phyloP scores from a whole-genome alignment of 2,329 filamentous ascomycete genomes.

The Exophiala calicioides region DNA sequence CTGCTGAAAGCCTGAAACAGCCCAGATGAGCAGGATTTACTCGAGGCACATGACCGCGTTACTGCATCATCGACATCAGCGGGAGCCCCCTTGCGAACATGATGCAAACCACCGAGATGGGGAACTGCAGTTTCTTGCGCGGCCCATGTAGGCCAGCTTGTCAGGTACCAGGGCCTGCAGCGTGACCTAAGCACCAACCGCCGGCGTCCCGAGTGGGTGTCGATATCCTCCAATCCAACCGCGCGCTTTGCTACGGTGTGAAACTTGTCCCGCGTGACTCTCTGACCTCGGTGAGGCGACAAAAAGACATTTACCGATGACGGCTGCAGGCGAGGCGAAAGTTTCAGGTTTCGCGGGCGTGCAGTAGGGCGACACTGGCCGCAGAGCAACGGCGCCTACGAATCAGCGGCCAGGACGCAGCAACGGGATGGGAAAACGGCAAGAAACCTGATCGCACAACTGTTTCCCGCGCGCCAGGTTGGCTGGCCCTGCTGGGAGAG shows the following conservation, averaged over 20 bases:
- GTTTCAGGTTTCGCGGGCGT: not conserved
- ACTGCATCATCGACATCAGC: slow-evolving; percentile 10
- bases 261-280: slow-evolving; percentile 25
- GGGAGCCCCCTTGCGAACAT: not conserved
- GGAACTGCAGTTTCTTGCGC: no score
- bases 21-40: no score
- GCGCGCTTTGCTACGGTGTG: slow-evolving; percentile 19
- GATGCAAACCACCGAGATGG: no score
- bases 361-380: slow-evolving; percentile 1
- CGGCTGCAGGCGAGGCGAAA: slow-evolving; percentile 1
- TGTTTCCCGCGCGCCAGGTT: not conserved
- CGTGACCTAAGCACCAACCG: slow-evolving; percentile 6
- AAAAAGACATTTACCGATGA: slow-evolving; percentile 18
- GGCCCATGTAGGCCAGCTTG: no score
- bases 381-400: slow-evolving; percentile 1
- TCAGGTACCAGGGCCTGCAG: no score
- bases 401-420: slow-evolving; percentile 2
- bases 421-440: not conserved
- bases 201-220: slow-evolving; percentile 5
- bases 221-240: slow-evolving; percentile 15
- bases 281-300: slow-evolving; percentile 5
- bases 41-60: no score
- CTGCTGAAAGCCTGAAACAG: slow-evolving; percentile 17
- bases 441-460: not conserved
- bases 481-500: not conserved